Percentiles rank a stretch among this genome's conserved stretches.
phyloP scores from a whole-genome alignment of 2,329 filamentous ascomycete species.

The Periconia sp. region DNA sequence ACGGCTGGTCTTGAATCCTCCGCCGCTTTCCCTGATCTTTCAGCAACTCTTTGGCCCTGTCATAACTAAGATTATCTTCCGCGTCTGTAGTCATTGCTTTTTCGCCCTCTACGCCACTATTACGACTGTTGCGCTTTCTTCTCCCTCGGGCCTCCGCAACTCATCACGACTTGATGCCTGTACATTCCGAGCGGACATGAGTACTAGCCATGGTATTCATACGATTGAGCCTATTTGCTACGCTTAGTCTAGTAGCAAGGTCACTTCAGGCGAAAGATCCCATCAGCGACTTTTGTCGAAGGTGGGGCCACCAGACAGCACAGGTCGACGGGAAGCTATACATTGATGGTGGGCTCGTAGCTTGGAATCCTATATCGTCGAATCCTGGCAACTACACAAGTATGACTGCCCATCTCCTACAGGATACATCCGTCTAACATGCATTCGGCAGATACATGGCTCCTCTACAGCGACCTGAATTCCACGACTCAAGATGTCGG shows the following conservation, averaged over 20 bases:
- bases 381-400: constrained; percentile 63
- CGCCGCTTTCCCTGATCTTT: constrained; percentile 21
- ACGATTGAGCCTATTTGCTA: constrained; percentile 32
- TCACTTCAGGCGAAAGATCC: constrained; percentile 52
- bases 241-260: constrained; percentile 29
- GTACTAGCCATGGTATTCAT: constrained; percentile 38
- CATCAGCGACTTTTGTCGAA: constrained; percentile 57
- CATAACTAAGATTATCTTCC: constrained; percentile 21
- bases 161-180: constrained; percentile 23
- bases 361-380: constrained; percentile 59
- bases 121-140: constrained; percentile 15
- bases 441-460: constrained; percentile 54
- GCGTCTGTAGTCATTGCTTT: constrained; percentile 17
- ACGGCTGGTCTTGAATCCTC: constrained; percentile 21
- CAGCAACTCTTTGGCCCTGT: constrained; percentile 34
- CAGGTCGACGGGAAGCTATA: constrained; percentile 66
- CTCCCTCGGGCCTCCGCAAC: constrained; percentile 15
- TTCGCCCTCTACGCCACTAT: constrained; percentile 4
- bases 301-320: constrained; percentile 64
- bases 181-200: constrained; percentile 28
- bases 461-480: constrained; percentile 65
- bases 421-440: constrained; percentile 17
- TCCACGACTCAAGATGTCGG: constrained; percentile 42
- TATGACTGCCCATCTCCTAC: constrained; percentile 43
- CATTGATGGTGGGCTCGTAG: constrained; percentile 66